A percentile compares a stretch with the other conserved stretches of the same genome.
These are phyloP conservation scores for Maudiozyma humilis DNA, from an alignment of 1,139 yeast species.

Conservation along the genomic window DNA sequence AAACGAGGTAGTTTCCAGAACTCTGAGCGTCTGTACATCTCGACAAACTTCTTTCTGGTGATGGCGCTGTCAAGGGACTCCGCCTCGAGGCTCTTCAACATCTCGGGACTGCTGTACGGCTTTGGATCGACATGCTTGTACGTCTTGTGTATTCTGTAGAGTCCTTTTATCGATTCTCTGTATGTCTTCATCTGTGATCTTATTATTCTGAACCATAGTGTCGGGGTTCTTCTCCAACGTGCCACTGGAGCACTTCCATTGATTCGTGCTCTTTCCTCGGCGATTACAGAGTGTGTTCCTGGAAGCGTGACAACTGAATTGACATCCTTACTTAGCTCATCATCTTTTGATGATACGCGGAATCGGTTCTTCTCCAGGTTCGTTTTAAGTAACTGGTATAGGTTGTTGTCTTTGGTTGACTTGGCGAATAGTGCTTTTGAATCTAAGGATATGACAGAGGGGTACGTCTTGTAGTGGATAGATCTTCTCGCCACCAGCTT, in stretches of 20 bases:
- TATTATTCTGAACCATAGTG: slow-evolving; percentile 25
- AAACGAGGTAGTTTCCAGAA: slow-evolving; percentile 27
- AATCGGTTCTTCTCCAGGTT: slow-evolving; percentile 7
- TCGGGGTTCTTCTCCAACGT: slow-evolving; percentile 25
- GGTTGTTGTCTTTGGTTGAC: slow-evolving; percentile 10
- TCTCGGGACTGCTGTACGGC: neutral
- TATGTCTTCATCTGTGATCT: slow-evolving; percentile 19
- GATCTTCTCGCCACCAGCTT: neutral
- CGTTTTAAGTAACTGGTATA: slow-evolving; percentile 10
- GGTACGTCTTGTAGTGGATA: slow-evolving; percentile 4
- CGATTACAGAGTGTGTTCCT: slow-evolving; percentile 1
- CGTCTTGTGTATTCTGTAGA: slow-evolving; percentile 16
- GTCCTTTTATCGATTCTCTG: slow-evolving; percentile 20
- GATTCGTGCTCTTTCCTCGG: slow-evolving; percentile 10
- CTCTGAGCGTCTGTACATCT: slow-evolving; percentile 20
- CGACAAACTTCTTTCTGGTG: slow-evolving; percentile 21
- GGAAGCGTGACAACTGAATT: slow-evolving; percentile 8
- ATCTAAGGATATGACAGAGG: slow-evolving; percentile 5
- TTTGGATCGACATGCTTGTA: neutral
- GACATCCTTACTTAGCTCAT: neutral
- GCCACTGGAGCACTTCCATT: slow-evolving; percentile 18
- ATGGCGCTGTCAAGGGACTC: slow-evolving; percentile 9
- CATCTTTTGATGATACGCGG: slow-evolving; percentile 7
- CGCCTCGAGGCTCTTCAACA: slow-evolving; percentile 4
- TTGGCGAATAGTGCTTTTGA: slow-evolving; percentile 8